Percentiles rank a stretch among this genome's conserved stretches.
phyloP scores from a whole-genome alignment of 208 protist species.

The Porcisia deanei region DNA sequence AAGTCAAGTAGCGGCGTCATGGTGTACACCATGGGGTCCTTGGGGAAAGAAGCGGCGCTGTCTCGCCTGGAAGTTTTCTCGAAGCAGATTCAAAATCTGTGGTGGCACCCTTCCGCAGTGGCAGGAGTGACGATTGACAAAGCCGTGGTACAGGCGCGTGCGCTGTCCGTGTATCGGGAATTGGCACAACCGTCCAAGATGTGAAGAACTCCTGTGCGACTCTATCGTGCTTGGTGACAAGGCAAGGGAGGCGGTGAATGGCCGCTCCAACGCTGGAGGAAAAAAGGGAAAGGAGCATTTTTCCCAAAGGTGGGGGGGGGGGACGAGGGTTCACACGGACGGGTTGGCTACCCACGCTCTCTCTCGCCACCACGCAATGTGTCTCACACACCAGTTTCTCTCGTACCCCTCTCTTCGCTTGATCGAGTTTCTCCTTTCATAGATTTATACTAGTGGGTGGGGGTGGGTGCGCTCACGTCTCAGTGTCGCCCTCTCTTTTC shows the following conservation, averaged over 20 bases:
- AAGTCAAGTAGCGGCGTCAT: constrained; percentile 9
- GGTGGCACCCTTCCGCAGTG: constrained; percentile 26
- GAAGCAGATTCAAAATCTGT: constrained; percentile 29
- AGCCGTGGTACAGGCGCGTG: constrained; percentile 15
- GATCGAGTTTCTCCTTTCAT: background rate
- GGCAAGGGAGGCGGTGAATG: background rate
- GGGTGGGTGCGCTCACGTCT: background rate
- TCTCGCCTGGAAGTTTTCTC: constrained; percentile 27
- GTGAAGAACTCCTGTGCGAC: background rate
- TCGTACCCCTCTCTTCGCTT: background rate
- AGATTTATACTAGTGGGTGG: background rate
- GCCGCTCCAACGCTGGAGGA: background rate
- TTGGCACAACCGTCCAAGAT: constrained; percentile 29
- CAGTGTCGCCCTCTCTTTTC: background rate
- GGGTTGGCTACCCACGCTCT: background rate
- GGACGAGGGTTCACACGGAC: background rate
- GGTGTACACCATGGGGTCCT: constrained; percentile 14
- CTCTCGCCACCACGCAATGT: background rate
- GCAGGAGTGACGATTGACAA: constrained; percentile 5
- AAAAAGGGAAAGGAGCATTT: background rate
- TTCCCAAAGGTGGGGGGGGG: background rate
- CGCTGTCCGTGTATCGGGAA: constrained; percentile 28
- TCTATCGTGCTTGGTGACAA: background rate
- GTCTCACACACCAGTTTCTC: background rate
- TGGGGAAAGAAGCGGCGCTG: constrained; percentile 20